Evolutionary conservation across 1,284 basidiomycete genomes (phyloP).

Genomic region (Quambalaria eucalypti): DNA sequence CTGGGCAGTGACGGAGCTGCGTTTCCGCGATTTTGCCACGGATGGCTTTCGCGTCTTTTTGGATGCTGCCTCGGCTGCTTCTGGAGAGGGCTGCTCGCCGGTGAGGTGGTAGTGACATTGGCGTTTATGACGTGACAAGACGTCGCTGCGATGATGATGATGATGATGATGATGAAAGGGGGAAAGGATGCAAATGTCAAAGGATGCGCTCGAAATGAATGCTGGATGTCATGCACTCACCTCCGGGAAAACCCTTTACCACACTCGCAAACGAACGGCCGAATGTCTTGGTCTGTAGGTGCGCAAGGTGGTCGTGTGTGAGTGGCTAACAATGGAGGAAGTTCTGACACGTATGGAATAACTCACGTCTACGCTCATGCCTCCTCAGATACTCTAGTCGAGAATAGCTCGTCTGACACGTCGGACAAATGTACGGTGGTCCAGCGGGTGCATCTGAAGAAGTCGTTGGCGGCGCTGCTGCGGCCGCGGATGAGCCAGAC

Average conservation of each 20-base stretch:
- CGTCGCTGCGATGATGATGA: conserved; percentile 36
- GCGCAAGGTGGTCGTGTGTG: background rate
- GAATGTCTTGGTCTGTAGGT: conserved; percentile 37
- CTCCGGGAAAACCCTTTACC: conserved; percentile 44
- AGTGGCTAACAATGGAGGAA: background rate
- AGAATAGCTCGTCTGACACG: conserved; percentile 43
- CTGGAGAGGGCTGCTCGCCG: conserved; percentile 10
- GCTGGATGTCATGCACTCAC: conserved; percentile 8
- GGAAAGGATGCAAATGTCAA: background rate
- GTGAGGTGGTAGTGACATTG: conserved; percentile 37
- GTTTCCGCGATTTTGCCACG: background rate
- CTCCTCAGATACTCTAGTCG: conserved; percentile 43
- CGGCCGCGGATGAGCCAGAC: background rate
- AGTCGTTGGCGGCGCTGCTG: background rate
- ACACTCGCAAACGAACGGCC: conserved; percentile 43
- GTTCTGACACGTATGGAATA: background rate
- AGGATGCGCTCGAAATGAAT: background rate
- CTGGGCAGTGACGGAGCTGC: background rate
- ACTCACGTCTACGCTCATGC: conserved; percentile 41
- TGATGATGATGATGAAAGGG: too few species aligned
- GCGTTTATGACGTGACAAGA: conserved; percentile 41
- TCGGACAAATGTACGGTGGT: conserved; percentile 41
- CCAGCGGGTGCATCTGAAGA: conserved; percentile 9
- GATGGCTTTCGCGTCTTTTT: conserved; percentile 1
- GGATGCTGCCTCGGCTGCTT: background rate